Conservation (phyloP, 176 grass and related monocot species). For the Phragmites australis region DNA sequence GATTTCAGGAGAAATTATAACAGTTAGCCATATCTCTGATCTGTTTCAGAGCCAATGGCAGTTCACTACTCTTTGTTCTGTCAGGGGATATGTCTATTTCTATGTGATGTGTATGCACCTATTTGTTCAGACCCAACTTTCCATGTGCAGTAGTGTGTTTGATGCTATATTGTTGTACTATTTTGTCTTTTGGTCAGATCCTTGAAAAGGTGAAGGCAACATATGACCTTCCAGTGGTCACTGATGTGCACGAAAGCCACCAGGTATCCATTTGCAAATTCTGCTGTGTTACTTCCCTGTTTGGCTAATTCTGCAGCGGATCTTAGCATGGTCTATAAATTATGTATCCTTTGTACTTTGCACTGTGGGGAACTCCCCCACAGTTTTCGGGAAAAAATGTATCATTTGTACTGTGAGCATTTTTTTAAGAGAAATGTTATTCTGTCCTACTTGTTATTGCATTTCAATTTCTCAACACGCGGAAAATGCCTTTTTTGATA, state of each 20-base stretch:
- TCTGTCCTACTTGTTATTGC: not conserved
- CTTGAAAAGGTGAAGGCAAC: slow-evolving; percentile 87
- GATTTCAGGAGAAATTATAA: not conserved
- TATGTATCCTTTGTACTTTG: not conserved
- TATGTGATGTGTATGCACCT: not conserved
- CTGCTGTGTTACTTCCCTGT: not conserved
- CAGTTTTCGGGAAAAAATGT: no score
- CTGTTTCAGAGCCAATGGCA: not conserved
- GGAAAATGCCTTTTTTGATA: not conserved
- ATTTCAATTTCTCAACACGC: not conserved
- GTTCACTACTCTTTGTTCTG: not conserved
- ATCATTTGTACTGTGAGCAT: not conserved
- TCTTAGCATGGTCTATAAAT: slow-evolving; percentile 8
- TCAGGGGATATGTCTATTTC: not conserved
- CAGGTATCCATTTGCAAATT: slow-evolving; percentile 56
- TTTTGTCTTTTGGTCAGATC: slow-evolving; percentile 52
- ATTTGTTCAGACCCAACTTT: not conserved
- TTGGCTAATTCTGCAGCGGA: slow-evolving; percentile 7
- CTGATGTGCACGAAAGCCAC: slow-evolving; percentile 90
- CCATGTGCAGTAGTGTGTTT: not conserved
- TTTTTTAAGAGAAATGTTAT: not conserved
- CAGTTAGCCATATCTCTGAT: not conserved
- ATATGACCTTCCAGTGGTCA: slow-evolving; percentile 85
- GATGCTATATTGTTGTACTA: not conserved
- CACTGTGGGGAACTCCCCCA: no score